A percentile compares a stretch with the other conserved stretches of the same genome.
Conservation (phyloP, 2,329 filamentous ascomycete genomes). For the Hawksworthiomyces lignivorus region DNA sequence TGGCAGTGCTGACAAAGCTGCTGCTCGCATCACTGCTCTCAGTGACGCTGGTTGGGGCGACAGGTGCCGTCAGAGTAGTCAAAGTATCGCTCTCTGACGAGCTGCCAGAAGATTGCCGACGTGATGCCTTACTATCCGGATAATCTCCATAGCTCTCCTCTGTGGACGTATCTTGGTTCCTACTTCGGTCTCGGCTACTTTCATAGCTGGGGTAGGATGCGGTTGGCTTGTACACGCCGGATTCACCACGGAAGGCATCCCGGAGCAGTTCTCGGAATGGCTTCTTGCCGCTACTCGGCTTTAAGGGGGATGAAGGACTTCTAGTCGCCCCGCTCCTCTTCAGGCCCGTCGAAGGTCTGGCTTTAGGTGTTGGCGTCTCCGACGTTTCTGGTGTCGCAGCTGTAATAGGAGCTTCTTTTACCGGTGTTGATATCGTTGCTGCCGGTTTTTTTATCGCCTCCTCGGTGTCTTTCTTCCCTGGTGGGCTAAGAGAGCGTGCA, state of each 20-base stretch:
- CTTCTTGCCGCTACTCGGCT: conserved; percentile 33
- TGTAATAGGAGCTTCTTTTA: conserved; percentile 11
- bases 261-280: conserved; percentile 51
- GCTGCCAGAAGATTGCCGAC: conserved; percentile 24
- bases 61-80: conserved; percentile 19
- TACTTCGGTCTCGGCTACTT: conserved; percentile 16
- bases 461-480: neutral
- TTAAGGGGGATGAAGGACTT: conserved; percentile 39
- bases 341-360: conserved; percentile 26
- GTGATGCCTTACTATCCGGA: conserved; percentile 19
- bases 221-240: conserved; percentile 37
- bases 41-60: conserved; percentile 19
- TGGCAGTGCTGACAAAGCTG: conserved; percentile 13
- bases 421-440: neutral
- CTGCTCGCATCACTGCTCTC: conserved; percentile 15
- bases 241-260: conserved; percentile 57
- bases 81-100: conserved; percentile 20
- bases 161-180: neutral
- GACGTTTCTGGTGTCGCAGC: conserved; percentile 9
- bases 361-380: conserved; percentile 23
- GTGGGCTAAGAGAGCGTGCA: too few species aligned
- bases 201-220: conserved; percentile 38
- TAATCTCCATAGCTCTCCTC: conserved; percentile 15
- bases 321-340: conserved; percentile 51
- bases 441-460: neutral